Evolutionary conservation across 2,329 filamentous ascomycete genomes (phyloP), one percentile per base, ranked within the genome.

Genomic region (Talaromyces sp.): DNA sequence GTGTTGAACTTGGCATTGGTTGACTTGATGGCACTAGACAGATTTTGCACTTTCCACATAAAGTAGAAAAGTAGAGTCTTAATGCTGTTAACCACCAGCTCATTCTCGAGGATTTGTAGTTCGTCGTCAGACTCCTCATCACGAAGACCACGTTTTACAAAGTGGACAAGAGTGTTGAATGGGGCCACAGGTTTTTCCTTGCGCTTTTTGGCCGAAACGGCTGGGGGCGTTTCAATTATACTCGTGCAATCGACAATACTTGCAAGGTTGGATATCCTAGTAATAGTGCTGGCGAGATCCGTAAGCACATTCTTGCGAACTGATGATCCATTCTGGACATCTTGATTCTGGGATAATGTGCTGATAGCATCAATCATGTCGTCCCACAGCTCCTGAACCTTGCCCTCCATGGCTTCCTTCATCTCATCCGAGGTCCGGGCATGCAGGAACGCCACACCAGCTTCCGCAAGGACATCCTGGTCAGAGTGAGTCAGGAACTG

Each of bases 401-500:
- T 96, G 70, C 83, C 85, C 65, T 95, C 90, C 1, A 92, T 89
- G 12, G 92, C 80, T 69, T 99, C 95, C 67, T 93, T 90, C 36
- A 96, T 85, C 70, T 96, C 94, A 64, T 95, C 92, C 64, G 92
- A 94, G 64, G 88, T 88, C 66, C 91, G 88, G 8, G 94, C 92
- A 72, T 96, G 92, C 34, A 96, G 79, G 42, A 99, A 85, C 5
- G 93, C 91, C 27, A 87, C 83, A 31, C 90, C 89, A 14, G 92
- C 94, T 74, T 97, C 93, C 10, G 87, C 87, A 53, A 99, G 82
- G 18, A 98, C 93, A 60, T 86, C 85, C 68, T 91, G 89, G 69
- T 96, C 91, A 51, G 91, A 90, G 71, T 99, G 95, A n/a, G 92
- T 87, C 68, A 90, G 87, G 77, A 99, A 98, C 69, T 99, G 95